Conservation (phyloP, 2,329 filamentous ascomycete genomes). For the Orbilia brochopaga region DNA sequence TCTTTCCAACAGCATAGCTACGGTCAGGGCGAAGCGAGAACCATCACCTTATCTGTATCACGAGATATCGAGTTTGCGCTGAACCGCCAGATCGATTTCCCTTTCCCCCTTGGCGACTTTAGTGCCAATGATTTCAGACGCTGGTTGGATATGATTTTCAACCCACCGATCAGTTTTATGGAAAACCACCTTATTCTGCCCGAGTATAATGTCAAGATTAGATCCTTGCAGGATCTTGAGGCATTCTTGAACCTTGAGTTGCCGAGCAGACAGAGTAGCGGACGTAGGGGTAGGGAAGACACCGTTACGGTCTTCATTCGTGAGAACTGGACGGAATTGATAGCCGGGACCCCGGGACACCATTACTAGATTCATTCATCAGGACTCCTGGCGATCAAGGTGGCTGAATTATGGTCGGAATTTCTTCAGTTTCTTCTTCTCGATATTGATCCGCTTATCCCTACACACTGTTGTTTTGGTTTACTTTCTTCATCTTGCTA, state of each 20-base stretch:
- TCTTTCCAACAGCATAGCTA: not conserved
- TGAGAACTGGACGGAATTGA: constrained; percentile 35
- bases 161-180: constrained; percentile 27
- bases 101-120: constrained; percentile 29
- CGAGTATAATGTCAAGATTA: constrained; percentile 27
- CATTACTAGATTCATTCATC: constrained; percentile 11
- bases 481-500: too few species aligned
- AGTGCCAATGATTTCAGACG: constrained; percentile 23
- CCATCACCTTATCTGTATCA: constrained; percentile 19
- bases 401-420: not conserved
- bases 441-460: not conserved
- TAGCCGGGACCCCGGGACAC: constrained; percentile 25
- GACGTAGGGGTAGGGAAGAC: constrained; percentile 14
- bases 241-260: constrained; percentile 36
- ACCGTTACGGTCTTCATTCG: constrained; percentile 32
- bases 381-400: not conserved
- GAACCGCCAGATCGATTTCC: constrained; percentile 35
- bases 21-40: not conserved
- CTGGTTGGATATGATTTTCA: constrained; percentile 34
- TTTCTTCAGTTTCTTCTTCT: not conserved
- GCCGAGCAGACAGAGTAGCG: not conserved
- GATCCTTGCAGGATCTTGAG: constrained; percentile 36
- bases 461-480: too few species aligned
- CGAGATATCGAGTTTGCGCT: constrained; percentile 40
- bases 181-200: constrained; percentile 35